Conservation (phyloP, 305 asterid genomes). For the Fraxinus dipetala region DNA sequence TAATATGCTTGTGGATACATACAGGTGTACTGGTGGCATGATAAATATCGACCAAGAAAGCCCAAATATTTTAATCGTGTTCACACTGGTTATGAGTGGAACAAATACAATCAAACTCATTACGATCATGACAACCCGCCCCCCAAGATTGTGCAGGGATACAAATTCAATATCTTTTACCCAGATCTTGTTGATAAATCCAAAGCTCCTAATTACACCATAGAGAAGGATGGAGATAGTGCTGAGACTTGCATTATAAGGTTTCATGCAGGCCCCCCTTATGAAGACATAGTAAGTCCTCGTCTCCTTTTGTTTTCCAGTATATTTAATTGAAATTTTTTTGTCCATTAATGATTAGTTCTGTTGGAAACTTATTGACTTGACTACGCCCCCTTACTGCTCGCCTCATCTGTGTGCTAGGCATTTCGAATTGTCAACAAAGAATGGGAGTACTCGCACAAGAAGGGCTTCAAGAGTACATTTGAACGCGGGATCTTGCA, state of each 20-base stretch:
- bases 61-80: conserved; percentile 79
- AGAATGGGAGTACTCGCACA: conserved; percentile 86
- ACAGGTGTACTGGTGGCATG: conserved; percentile 92
- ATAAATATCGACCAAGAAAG: conserved; percentile 78
- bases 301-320: conserved; percentile 7
- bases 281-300: conserved; percentile 72
- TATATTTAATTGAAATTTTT: not conserved
- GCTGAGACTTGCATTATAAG: conserved; percentile 66
- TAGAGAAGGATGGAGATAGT: conserved; percentile 70
- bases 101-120: conserved; percentile 75
- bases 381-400: not conserved
- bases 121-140: conserved; percentile 86
- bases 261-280: conserved; percentile 84
- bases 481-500: conserved; percentile 73
- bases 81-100: conserved; percentile 83
- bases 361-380: not conserved
- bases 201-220: conserved; percentile 58
- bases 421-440: conserved; percentile 75
- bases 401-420: conserved; percentile 31
- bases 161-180: conserved; percentile 74
- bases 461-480: conserved; percentile 73
- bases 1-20: conserved; percentile 22
- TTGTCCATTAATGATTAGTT: not conserved
- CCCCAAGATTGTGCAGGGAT: conserved; percentile 78
- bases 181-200: conserved; percentile 72